phyloP scores from a whole-genome alignment of 2,329 filamentous ascomycete genomes.

The Colletotrichum echinochloae region DNA sequence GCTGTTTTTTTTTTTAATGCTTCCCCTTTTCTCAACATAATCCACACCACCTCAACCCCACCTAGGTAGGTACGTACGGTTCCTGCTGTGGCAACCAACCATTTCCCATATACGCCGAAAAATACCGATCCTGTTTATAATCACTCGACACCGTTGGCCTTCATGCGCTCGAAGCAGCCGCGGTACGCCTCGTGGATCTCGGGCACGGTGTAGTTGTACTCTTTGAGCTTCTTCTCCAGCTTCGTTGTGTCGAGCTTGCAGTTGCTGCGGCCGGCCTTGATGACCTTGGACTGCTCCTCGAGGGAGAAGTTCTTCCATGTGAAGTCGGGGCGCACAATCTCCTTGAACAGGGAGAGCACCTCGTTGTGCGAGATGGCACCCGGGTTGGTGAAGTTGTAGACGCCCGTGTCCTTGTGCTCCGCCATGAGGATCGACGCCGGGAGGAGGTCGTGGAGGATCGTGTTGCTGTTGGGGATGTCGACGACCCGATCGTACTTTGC shows the following conservation, averaged over 20 bases:
- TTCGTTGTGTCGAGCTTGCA: slow-evolving; percentile 74
- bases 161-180: slow-evolving; percentile 73
- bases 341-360: slow-evolving; percentile 71
- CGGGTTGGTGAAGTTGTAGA: slow-evolving; percentile 79
- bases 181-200: slow-evolving; percentile 73
- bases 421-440: slow-evolving; percentile 71
- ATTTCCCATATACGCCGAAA: slow-evolving; percentile 15
- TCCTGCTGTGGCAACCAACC: slow-evolving; percentile 5
- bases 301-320: slow-evolving; percentile 75
- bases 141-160: slow-evolving; percentile 64
- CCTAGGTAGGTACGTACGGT: too few species aligned
- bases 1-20: too few species aligned
- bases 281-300: slow-evolving; percentile 74
- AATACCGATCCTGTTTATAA: slow-evolving; percentile 3
- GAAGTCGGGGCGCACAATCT: slow-evolving; percentile 71
- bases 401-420: slow-evolving; percentile 70
- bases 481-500: slow-evolving; percentile 73
- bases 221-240: slow-evolving; percentile 68
- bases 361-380: slow-evolving; percentile 79
- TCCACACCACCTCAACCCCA: background rate
- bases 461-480: slow-evolving; percentile 77
- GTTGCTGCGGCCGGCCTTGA: slow-evolving; percentile 76
- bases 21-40: background rate
- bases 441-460: slow-evolving; percentile 73
- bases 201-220: slow-evolving; percentile 69